Base-by-base conservation (phyloP, 2,329 filamentous ascomycete genomes). In the Ambrosiella xylebori region DNA sequence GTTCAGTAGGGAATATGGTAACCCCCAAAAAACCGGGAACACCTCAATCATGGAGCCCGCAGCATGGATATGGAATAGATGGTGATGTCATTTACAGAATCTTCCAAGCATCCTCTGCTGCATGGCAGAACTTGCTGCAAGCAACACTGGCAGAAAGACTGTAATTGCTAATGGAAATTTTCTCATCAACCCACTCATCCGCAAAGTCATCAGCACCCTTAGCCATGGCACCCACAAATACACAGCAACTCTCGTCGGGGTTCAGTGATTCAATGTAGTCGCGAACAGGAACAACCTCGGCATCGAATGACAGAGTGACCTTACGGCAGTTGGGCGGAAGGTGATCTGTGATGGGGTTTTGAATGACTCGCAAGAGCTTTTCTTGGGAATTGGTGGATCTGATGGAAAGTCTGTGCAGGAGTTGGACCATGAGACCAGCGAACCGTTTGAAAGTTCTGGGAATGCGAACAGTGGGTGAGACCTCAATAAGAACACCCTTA, bases 41-140 rank as follows among this genome's bases (percentile, higher is more conserved):
- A 51, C 27, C 27, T 27, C 27, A 27, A 27, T 27, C 27, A 27
- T 27, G 27, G 4, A 3, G 27, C 4, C 27, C 27, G 27, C 3
- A 27, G 27, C 27, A 27, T 5, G 27, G 27, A 13, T 11, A 51
- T 36, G 19, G 27, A n/a, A 51, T 19, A 47, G 19, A 6, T 19
- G 19, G 3, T 11, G 13, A 27, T 19, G 27, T 36, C 17, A 27
- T 51, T 77, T 82, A 98, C 66, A 96, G 80, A 65, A 98, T 86
- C 68, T 88, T 83, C 93, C 93, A 98, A 40, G 85, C 85, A 70
- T 98, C 93, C 73, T 98, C 93, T 49, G 90, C 91, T 45, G 91
- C 93, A 71, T 98, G 93, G 72, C 93, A 97, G 76, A 98, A 97
- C 72, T 97, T 98, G 81, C 91, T 96, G 78, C 93, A 98, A 49